Evolutionary conservation across 1,139 yeast species (phyloP).

Genomic region (Pichia sp.): DNA sequence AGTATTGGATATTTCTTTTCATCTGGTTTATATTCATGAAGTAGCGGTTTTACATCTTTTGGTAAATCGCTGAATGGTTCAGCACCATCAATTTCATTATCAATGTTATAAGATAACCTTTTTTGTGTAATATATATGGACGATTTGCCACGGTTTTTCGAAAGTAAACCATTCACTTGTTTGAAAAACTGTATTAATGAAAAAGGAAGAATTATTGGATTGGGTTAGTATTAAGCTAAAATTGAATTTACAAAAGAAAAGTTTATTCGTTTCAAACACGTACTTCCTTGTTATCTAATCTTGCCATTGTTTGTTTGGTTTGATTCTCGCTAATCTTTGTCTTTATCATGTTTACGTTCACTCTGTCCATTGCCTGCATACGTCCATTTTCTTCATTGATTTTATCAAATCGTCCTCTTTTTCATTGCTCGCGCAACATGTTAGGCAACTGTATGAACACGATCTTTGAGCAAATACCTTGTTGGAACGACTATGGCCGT

Average conservation of each 20-base stretch:
- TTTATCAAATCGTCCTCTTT: too few relatives aligned
- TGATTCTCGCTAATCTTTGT: too few relatives aligned
- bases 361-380: too few relatives aligned
- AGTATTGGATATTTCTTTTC: conserved; percentile 40
- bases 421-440: too few relatives aligned
- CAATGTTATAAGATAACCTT: conserved; percentile 28
- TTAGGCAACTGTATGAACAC: too few relatives aligned
- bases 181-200: conserved; percentile 32
- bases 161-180: conserved; percentile 30
- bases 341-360: too few relatives aligned
- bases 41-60: conserved; percentile 12
- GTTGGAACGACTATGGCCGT: too few relatives aligned
- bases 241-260: too few relatives aligned
- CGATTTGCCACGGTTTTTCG: conserved; percentile 33
- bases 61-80: conserved; percentile 16
- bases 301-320: conserved; percentile 12
- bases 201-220: not conserved
- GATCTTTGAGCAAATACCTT: too few relatives aligned
- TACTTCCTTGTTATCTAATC: conserved; percentile 20
- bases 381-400: too few relatives aligned
- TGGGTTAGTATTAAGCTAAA: conserved; percentile 10
- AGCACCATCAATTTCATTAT: conserved; percentile 19
- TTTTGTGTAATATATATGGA: conserved; percentile 42
- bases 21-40: conserved; percentile 9
- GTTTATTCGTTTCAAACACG: conserved; percentile 2